Base-by-base conservation (phyloP, 2,329 filamentous ascomycete species). In the Colletotrichum scovillei region DNA sequence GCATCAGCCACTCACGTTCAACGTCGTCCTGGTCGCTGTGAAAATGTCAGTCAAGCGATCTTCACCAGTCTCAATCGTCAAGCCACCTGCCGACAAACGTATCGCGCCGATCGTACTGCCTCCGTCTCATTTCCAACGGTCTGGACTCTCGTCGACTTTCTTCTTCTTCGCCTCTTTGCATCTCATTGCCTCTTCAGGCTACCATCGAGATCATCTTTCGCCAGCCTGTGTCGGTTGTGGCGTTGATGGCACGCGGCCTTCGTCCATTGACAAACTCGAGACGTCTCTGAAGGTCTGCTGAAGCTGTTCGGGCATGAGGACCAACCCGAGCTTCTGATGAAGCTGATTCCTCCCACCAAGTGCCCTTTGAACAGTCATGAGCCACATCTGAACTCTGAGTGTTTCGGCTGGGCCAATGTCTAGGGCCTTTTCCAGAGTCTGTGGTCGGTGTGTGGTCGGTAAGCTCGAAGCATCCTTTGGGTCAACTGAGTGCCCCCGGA, bases 1-100 rank as follows among this genome's bases (percentile, higher is more conserved):
- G 42, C 66, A 53, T 69, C 66, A 69, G 70, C 70, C 70, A 73
- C 66, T 59, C 70, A 69, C 64, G 35, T 59, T 58, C 66, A 63
- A 35, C 46, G 12, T 52, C 62, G 46, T 35, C 46, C 46, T 22
- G 53, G 58, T 64, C 24, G 58, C 53, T 53, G 32, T 49, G 55
- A 22, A 63, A 53, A 38, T 53, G 55, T 35, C 35, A 67, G 24
- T 19, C 28, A 30, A 56, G 22, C 42, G 28, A 49, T 26, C 26
- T 46, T 60, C 49, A 12, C 46, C 46, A 64, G 28, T 64, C 70
- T 32, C 24, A 46, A 38, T 59, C 55, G 60, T 57, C 70, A 65
- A 69, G 60, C 67, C 60, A 70, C 35, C 55, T 42, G 53, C 60
- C 46, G 30, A 60, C 6, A 22, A 26, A 24, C 55, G 67, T 65